Percentiles rank a stretch among this genome's conserved stretches.
phyloP scores from a whole-genome alignment of 305 asterid genomes.

The Caryopteris hybrid region DNA sequence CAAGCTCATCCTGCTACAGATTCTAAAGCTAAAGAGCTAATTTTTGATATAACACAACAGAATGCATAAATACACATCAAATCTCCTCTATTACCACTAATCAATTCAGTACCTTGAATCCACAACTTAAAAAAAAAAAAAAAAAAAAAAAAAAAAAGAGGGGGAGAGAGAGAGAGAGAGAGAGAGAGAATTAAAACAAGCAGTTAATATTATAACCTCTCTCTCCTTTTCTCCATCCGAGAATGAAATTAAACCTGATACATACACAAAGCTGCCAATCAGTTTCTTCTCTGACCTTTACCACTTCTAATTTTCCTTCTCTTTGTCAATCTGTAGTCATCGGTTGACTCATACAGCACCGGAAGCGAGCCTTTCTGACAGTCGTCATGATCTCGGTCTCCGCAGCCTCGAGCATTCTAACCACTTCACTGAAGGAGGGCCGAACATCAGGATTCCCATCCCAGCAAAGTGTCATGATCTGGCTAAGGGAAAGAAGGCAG shows the following conservation, averaged over 20 bases:
- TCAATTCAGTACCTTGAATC: conserved; percentile 16
- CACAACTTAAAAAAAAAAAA: too few species aligned
- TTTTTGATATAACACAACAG: too few species aligned
- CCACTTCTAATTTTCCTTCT: conserved; percentile 27
- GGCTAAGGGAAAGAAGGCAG: conserved; percentile 73
- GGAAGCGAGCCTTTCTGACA: conserved; percentile 95
- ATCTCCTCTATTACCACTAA: conserved; percentile 54
- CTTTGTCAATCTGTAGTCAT: conserved; percentile 72
- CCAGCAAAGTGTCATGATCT: conserved; percentile 95
- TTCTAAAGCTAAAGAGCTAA: too few species aligned
- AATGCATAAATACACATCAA: conserved; percentile 59
- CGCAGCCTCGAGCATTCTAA: conserved; percentile 88
- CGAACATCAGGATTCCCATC: conserved; percentile 78
- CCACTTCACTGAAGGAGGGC: conserved; percentile 82
- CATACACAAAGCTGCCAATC: conserved; percentile 64
- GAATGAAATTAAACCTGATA: conserved; percentile 57
- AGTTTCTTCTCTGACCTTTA: conserved; percentile 27
- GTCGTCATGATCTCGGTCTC: conserved; percentile 86
- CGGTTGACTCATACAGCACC: conserved; percentile 94
- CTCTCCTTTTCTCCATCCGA: conserved; percentile 46
- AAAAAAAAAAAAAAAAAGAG: conserved; percentile 5
- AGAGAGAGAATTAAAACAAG: conserved; percentile 19
- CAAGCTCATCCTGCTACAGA: too few species aligned
- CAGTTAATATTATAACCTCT: conserved; percentile 28
- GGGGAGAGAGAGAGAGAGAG: conserved; percentile 3